These are phyloP conservation scores for Rhodofomes roseus DNA, from an alignment of 1,284 basidiomycete species.

Conservation along the genomic window DNA sequence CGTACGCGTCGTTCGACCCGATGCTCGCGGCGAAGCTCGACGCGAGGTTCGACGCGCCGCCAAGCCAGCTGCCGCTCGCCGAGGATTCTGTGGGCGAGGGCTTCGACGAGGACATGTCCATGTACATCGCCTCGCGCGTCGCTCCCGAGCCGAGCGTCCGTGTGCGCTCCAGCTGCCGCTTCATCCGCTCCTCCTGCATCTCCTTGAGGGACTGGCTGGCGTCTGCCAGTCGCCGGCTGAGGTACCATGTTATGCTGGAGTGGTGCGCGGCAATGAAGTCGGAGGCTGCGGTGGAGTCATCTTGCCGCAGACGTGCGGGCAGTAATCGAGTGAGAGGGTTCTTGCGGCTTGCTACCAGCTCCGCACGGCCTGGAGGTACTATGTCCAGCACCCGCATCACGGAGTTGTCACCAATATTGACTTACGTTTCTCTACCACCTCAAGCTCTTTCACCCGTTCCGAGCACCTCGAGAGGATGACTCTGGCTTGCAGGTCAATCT, in stretches of 20 bases:
- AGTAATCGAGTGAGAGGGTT: conserved; percentile 65
- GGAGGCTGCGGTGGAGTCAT: conserved; percentile 52
- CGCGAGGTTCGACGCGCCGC: conserved; percentile 53
- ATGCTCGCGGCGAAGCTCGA: conserved; percentile 63
- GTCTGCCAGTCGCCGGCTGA: conserved; percentile 74
- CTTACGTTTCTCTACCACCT: conserved; percentile 80
- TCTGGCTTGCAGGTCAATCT: conserved; percentile 86
- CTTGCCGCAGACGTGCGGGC: conserved; percentile 60
- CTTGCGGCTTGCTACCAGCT: conserved; percentile 55
- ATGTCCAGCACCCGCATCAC: background rate
- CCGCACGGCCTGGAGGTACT: conserved; percentile 52
- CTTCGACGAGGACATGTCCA: conserved; percentile 25
- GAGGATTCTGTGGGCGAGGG: conserved; percentile 24
- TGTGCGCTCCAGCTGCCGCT: conserved; percentile 75
- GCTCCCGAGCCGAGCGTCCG: conserved; percentile 75
- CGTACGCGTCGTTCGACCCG: conserved; percentile 36
- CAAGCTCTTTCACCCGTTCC: conserved; percentile 82
- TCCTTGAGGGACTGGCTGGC: conserved; percentile 77
- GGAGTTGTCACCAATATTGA: conserved; percentile 14
- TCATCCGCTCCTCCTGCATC: conserved; percentile 85
- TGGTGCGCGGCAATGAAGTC: conserved; percentile 82
- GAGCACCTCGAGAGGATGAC: conserved; percentile 80
- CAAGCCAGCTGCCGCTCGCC: conserved; percentile 54
- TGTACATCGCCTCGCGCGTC: conserved; percentile 49
- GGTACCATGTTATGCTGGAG: conserved; percentile 81